phyloP scores from a whole-genome alignment of 106 monocot genomes.

The Dendrobium catenatum region DNA sequence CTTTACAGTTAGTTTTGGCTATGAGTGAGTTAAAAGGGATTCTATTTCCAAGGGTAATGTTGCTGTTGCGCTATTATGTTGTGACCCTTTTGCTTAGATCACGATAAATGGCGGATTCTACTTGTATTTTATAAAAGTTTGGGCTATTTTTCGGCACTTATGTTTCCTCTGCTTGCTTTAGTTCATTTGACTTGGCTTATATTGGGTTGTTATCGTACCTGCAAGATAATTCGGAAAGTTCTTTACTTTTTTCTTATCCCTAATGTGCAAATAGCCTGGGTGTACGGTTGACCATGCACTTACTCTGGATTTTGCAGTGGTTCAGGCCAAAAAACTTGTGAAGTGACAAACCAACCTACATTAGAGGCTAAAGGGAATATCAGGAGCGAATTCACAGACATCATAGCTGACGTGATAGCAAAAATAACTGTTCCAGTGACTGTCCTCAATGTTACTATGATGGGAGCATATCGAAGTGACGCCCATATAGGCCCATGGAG shows the following conservation, averaged over 20 bases:
- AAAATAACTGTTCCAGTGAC: constrained; percentile 65
- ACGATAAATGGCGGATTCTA: too few relatives aligned
- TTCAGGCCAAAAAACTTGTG: constrained; percentile 49
- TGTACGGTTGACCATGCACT: not conserved
- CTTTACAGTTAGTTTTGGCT: too few relatives aligned
- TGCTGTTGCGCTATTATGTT: too few relatives aligned
- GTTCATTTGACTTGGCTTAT: not conserved
- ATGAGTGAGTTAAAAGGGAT: too few relatives aligned
- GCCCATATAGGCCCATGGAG: constrained; percentile 86
- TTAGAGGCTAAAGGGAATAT: constrained; percentile 47
- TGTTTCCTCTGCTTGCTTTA: not conserved
- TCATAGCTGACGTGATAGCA: constrained; percentile 55
- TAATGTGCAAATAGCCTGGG: not conserved
- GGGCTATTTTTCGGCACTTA: too few relatives aligned
- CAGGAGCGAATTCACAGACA: constrained; percentile 58
- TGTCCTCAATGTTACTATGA: constrained; percentile 81
- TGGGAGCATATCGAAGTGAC: constrained; percentile 86
- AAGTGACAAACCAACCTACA: constrained; percentile 49
- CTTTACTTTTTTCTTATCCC: not conserved
- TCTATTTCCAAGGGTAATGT: too few relatives aligned
- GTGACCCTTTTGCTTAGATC: too few relatives aligned
- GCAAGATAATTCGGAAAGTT: not conserved
- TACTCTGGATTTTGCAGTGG: constrained; percentile 33
- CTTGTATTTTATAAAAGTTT: too few relatives aligned
- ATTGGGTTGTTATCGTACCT: not conserved